Percentiles rank a stretch among this genome's conserved stretches.
Evolutionary conservation across 2,329 filamentous ascomycete species (phyloP).

Genomic region (Fusarium paranaense): DNA sequence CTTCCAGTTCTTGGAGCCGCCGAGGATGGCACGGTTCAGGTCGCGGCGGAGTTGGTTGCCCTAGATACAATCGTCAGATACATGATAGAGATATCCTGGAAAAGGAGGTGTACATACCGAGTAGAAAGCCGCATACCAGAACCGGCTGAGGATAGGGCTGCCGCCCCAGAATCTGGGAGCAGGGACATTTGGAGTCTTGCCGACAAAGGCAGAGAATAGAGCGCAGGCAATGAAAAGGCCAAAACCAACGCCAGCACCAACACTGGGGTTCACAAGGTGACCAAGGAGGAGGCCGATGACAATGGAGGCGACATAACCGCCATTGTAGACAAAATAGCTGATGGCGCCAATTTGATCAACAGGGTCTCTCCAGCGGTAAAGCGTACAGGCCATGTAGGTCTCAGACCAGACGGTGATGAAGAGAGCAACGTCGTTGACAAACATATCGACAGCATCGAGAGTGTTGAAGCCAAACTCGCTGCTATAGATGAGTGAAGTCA

Average conservation of each 20-base stretch:
- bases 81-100: rapidly evolving
- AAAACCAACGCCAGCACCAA: conserved; percentile 61
- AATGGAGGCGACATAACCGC: conserved; percentile 61
- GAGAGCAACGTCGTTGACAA: conserved; percentile 63
- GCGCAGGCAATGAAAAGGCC: conserved; percentile 58
- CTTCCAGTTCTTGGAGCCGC: conserved; percentile 61
- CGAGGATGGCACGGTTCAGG: conserved; percentile 60
- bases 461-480: conserved; percentile 66
- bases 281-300: conserved; percentile 60
- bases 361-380: conserved; percentile 61
- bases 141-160: conserved; percentile 51
- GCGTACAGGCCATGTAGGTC: conserved; percentile 61
- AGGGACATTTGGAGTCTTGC: conserved; percentile 51
- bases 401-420: conserved; percentile 64
- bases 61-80: conserved; percentile 46
- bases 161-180: conserved; percentile 57
- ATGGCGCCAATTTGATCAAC: conserved; percentile 53
- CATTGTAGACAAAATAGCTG: conserved; percentile 56
- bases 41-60: conserved; percentile 64
- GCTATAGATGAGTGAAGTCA: conserved; percentile 64
- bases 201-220: conserved; percentile 50
- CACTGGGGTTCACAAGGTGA: conserved; percentile 54
- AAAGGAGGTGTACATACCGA: conserved; percentile 54
- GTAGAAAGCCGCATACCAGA: conserved; percentile 65
- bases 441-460: conserved; percentile 63